These are phyloP conservation scores for Musa balbisiana DNA, from an alignment of 202 grass and related monocot genomes.

Conservation along the genomic window DNA sequence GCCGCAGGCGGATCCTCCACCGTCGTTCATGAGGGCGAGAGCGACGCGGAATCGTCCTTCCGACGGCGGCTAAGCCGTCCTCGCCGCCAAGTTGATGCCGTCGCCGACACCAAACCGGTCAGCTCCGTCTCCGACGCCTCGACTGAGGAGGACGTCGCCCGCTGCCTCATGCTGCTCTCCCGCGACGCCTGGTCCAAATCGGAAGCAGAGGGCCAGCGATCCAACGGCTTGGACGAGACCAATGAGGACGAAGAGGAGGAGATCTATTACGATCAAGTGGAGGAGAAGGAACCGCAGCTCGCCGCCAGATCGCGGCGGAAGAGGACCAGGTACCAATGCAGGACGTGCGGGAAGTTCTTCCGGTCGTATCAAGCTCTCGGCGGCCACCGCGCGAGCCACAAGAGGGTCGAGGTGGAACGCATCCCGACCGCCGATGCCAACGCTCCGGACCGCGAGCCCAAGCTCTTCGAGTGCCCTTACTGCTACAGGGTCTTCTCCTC, in stretches of 20 bases:
- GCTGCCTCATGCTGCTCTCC: conserved; percentile 13
- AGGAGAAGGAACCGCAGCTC: not conserved
- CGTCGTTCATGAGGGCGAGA: not conserved
- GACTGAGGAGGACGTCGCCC: conserved; percentile 8
- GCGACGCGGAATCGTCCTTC: not conserved
- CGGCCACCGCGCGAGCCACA: conserved; percentile 13
- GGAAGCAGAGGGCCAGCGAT: not conserved
- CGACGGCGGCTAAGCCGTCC: not conserved
- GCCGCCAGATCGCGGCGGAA: not conserved
- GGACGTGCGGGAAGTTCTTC: conserved; percentile 7
- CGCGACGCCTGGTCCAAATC: conserved; percentile 16
- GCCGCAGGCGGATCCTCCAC: not conserved
- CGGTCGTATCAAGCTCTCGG: conserved; percentile 10
- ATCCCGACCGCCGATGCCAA: not conserved
- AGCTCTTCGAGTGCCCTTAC: no score
- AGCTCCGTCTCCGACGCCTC: conserved; percentile 2
- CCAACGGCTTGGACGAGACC: not conserved
- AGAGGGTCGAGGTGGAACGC: not conserved
- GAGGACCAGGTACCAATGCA: conserved; percentile 5
- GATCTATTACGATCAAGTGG: not conserved
- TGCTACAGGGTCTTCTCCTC: no score
- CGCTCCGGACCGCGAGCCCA: no score
- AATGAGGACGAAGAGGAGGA: not conserved
- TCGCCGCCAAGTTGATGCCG: not conserved
- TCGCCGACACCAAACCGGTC: not conserved